Evolutionary conservation across 208 protist genomes (phyloP).

Genomic region (Crithidia expoeki): DNA sequence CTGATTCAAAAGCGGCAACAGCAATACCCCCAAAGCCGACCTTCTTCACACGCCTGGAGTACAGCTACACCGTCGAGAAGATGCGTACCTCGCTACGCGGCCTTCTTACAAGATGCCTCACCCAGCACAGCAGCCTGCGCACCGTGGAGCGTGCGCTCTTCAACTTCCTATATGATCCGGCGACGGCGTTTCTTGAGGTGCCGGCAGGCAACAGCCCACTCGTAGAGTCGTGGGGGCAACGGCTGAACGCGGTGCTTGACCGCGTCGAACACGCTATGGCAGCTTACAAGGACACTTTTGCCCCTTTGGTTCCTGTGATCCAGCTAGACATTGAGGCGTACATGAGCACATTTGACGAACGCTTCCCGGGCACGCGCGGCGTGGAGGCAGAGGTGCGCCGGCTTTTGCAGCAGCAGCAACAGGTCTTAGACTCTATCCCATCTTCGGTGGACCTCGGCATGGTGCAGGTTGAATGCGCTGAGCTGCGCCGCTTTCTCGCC

Average conservation of each 20-base stretch:
- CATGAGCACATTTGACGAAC: constrained; percentile 72
- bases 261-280: constrained; percentile 56
- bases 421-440: constrained; percentile 73
- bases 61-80: constrained; percentile 57
- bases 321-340: constrained; percentile 78
- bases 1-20: background rate
- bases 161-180: constrained; percentile 91
- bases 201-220: constrained; percentile 51
- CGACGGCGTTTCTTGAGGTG: constrained; percentile 70
- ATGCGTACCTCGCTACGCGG: constrained; percentile 67
- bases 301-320: constrained; percentile 73
- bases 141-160: constrained; percentile 91
- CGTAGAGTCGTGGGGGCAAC: constrained; percentile 55
- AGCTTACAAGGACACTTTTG: constrained; percentile 77
- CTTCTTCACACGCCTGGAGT: constrained; percentile 35
- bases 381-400: constrained; percentile 82
- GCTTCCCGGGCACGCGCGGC: constrained; percentile 65
- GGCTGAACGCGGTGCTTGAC: constrained; percentile 62
- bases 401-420: constrained; percentile 56
- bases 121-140: constrained; percentile 78
- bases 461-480: constrained; percentile 79
- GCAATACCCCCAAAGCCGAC: background rate
- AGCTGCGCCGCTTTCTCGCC: constrained; percentile 71
- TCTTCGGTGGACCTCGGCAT: constrained; percentile 70
- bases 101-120: constrained; percentile 82